Conservation (phyloP, 129 eudicot genomes). For the Tanacetum coccineum region DNA sequence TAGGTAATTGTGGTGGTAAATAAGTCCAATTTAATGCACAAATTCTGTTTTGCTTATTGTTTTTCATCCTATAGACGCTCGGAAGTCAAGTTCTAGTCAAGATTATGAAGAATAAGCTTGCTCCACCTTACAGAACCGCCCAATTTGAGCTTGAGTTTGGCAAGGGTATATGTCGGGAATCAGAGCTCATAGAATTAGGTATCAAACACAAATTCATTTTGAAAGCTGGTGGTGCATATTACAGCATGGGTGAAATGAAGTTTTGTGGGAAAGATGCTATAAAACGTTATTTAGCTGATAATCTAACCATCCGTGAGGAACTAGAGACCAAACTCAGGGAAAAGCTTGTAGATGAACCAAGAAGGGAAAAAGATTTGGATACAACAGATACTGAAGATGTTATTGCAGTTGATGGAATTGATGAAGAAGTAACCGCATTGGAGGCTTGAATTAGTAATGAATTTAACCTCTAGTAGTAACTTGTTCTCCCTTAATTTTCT, state of each 20-base stretch:
- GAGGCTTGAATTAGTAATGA: slow-evolving; percentile 43
- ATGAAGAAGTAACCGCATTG: slow-evolving; percentile 62
- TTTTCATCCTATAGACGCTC: slow-evolving; percentile 41
- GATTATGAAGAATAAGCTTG: slow-evolving; percentile 93
- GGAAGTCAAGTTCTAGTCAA: slow-evolving; percentile 82
- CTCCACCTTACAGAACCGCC: slow-evolving; percentile 87
- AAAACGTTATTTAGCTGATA: slow-evolving; percentile 49
- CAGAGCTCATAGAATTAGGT: slow-evolving; percentile 74
- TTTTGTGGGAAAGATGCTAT: slow-evolving; percentile 61
- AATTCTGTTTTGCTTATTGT: not conserved
- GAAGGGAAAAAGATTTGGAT: slow-evolving; percentile 30
- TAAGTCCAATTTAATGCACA: not conserved
- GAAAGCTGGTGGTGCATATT: slow-evolving; percentile 44
- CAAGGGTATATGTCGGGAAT: slow-evolving; percentile 73
- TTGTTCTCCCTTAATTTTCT: slow-evolving; percentile 17
- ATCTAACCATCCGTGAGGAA: slow-evolving; percentile 43
- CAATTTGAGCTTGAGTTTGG: slow-evolving; percentile 95
- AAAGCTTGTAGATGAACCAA: slow-evolving; percentile 43
- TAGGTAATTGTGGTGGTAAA: not conserved
- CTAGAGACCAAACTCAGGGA: slow-evolving; percentile 63
- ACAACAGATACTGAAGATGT: slow-evolving; percentile 39
- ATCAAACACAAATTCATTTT: slow-evolving; percentile 66
- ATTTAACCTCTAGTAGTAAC: slow-evolving; percentile 12
- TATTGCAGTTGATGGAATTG: slow-evolving; percentile 42
- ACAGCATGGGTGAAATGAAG: slow-evolving; percentile 38